A percentile compares a stretch with the other conserved stretches of the same genome.
Conservation (phyloP, 345 rosid genomes). For the Bruguiera sexangula region DNA sequence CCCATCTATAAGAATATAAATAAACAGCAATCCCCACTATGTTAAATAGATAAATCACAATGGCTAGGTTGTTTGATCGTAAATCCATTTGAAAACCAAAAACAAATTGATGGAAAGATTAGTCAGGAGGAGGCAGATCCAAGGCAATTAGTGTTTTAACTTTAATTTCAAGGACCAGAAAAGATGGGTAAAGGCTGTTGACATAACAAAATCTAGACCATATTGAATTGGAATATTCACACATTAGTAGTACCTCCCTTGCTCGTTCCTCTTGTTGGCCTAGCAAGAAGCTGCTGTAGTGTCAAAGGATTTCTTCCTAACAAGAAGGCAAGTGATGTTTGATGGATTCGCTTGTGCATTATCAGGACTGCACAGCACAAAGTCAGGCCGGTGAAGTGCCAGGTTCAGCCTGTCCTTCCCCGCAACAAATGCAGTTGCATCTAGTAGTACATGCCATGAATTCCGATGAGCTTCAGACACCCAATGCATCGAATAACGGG, state of each 20-base stretch:
- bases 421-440: conserved; percentile 46
- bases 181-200: neutral
- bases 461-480: conserved; percentile 69
- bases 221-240: conserved; percentile 5
- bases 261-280: conserved; percentile 9
- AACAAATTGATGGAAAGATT: too few species aligned
- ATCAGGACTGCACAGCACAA: conserved; percentile 52
- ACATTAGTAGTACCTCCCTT: conserved; percentile 1
- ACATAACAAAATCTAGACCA: neutral
- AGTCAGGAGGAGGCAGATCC: too few species aligned
- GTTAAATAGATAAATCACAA: conserved; percentile 11
- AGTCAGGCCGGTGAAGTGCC: conserved; percentile 65
- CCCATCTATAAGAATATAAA: too few species aligned
- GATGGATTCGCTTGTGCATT: conserved; percentile 45
- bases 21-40: neutral
- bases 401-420: conserved; percentile 54
- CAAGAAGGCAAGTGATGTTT: conserved; percentile 57
- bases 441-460: conserved; percentile 70
- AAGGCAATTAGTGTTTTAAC: neutral
- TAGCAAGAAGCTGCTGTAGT: conserved; percentile 27
- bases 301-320: conserved; percentile 65
- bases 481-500: conserved; percentile 66
- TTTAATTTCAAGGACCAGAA: neutral
- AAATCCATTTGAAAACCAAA: too few species aligned
- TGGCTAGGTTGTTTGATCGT: too few species aligned